These are phyloP conservation scores for Teunomyces kruisii DNA, from an alignment of 805 yeast species.

Conservation along the genomic window DNA sequence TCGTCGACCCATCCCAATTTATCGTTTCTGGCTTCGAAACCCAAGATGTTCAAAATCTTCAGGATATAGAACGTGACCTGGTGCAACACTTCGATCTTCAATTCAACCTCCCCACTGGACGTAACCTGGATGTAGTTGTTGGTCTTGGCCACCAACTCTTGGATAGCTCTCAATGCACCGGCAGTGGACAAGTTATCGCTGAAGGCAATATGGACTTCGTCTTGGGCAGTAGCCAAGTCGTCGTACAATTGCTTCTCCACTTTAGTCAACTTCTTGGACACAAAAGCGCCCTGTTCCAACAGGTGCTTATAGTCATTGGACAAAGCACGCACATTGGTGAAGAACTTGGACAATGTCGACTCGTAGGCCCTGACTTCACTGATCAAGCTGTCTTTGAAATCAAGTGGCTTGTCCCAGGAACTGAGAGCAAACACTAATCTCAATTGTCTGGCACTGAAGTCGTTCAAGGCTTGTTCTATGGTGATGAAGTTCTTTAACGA, in stretches of 20 bases:
- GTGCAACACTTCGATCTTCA: conserved; percentile 64
- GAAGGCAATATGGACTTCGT: conserved; percentile 69
- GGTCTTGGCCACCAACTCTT: conserved; percentile 66
- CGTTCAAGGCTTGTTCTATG: conserved; percentile 80
- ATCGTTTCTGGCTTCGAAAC: conserved; percentile 71
- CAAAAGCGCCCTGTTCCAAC: conserved; percentile 44
- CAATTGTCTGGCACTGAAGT: conserved; percentile 75
- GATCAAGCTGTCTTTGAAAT: conserved; percentile 80
- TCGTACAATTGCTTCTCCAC: conserved; percentile 56
- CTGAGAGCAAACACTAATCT: conserved; percentile 88
- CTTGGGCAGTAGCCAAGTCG: conserved; percentile 52
- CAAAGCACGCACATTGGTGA: conserved; percentile 83
- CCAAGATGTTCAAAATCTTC: conserved; percentile 67
- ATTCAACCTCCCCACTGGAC: conserved; percentile 40
- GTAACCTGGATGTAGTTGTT: conserved; percentile 67
- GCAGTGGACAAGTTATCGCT: conserved; percentile 89
- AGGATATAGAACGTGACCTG: conserved; percentile 70
- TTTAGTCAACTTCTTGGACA: conserved; percentile 60
- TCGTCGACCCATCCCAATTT: conserved; percentile 76
- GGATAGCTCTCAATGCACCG: conserved; percentile 60
- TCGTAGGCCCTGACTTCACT: conserved; percentile 78
- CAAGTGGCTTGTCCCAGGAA: conserved; percentile 90
- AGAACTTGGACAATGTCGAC: conserved; percentile 74
- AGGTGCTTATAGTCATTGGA: conserved; percentile 60
- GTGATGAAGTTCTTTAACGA: conserved; percentile 93